Percentiles rank a stretch among this genome's conserved stretches.
Evolutionary conservation across 2,329 filamentous ascomycete species (phyloP).

Genomic region (Calonectria pseudoturangicola): DNA sequence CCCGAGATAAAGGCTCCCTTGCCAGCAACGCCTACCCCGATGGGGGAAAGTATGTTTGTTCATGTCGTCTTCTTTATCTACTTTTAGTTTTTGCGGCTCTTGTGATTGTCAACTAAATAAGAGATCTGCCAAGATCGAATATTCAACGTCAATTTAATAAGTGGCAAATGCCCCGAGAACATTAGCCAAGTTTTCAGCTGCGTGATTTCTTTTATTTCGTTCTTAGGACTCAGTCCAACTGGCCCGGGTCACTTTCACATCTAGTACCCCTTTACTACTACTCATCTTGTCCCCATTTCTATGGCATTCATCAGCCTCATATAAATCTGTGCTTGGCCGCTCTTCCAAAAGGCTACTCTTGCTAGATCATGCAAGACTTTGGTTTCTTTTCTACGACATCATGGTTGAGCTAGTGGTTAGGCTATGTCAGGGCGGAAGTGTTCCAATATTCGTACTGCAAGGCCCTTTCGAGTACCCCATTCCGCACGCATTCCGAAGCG

Average conservation of each 20-base stretch:
- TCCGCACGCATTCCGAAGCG: neutral
- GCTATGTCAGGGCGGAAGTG: constrained; percentile 78
- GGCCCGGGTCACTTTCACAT: neutral
- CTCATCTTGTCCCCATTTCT: neutral
- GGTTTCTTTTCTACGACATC: constrained; percentile 58
- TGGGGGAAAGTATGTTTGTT: constrained; percentile 73
- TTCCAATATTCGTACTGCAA: constrained; percentile 64
- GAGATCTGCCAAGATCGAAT: constrained; percentile 80
- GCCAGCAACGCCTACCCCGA: constrained; percentile 67
- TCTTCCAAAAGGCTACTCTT: too few relatives aligned
- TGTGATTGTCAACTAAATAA: constrained; percentile 78
- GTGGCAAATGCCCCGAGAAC: constrained; percentile 71
- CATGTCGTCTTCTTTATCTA: constrained; percentile 82
- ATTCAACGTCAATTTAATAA: constrained; percentile 68
- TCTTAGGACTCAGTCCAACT: constrained; percentile 47
- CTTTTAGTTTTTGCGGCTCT: constrained; percentile 77
- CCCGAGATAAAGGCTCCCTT: neutral
- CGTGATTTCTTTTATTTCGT: constrained; percentile 81
- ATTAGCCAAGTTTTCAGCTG: constrained; percentile 82
- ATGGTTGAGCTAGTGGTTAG: constrained; percentile 86
- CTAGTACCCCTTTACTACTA: neutral
- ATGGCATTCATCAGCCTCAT: neutral
- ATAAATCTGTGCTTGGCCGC: too few relatives aligned
- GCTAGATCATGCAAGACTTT: too few relatives aligned
- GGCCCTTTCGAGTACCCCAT: neutral